These are phyloP conservation scores for Closterium sp. DNA, from an alignment of 139 green algal genomes.

Conservation along the genomic window DNA sequence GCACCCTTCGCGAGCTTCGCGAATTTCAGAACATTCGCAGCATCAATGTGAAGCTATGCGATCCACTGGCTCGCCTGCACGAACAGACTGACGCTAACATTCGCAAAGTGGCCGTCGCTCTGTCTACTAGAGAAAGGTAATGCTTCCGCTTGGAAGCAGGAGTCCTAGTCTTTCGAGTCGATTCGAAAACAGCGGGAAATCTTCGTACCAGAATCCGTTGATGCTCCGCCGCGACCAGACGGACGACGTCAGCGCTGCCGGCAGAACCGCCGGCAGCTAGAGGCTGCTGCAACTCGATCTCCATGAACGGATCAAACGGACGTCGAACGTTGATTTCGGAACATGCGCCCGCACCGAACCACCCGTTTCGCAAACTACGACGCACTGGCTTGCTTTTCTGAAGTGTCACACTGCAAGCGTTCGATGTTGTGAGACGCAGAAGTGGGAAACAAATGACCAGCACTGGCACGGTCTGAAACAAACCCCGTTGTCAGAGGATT, in stretches of 20 bases:
- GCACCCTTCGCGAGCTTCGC: neutral
- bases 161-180: too few species aligned
- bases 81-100: neutral
- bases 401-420: too few species aligned
- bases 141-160: too few species aligned
- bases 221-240: neutral
- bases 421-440: too few species aligned
- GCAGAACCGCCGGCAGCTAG: neutral
- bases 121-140: neutral
- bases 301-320: neutral
- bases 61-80: neutral
- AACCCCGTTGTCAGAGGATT: too few species aligned
- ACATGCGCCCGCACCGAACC: too few species aligned
- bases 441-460: too few species aligned
- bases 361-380: too few species aligned
- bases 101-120: neutral
- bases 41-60: too few species aligned
- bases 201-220: neutral
- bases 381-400: too few species aligned
- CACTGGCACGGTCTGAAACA: too few species aligned
- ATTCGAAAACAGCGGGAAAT: neutral
- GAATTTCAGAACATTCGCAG: neutral
- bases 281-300: neutral
- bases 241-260: neutral
- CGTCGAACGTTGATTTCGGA: too few species aligned